A percentile compares a stretch with the other conserved stretches of the same genome.
Conservation (phyloP, 306 rosid genomes). For the Sesbania bispinosa region DNA sequence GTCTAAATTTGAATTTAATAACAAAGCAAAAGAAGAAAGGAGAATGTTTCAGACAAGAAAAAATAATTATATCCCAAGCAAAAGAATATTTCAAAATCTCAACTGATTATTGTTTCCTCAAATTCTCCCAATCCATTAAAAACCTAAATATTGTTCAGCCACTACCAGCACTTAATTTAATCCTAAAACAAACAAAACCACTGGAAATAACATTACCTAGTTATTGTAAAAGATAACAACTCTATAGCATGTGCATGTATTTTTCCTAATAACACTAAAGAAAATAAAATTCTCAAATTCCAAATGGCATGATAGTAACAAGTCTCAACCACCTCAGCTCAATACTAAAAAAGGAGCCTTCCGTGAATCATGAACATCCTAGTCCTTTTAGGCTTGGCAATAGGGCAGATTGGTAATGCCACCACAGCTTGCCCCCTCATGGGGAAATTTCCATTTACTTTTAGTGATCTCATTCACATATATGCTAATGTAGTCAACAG, state of each 20-base stretch:
- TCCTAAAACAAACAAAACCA: background rate
- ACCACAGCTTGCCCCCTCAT: background rate
- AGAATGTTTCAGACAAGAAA: background rate
- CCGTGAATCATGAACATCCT: background rate
- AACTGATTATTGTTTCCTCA: background rate
- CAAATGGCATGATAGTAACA: background rate
- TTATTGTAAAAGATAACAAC: background rate
- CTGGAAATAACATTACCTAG: background rate
- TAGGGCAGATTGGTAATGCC: background rate
- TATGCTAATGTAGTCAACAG: background rate
- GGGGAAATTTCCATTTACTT: background rate
- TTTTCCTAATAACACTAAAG: background rate
- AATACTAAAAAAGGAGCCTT: background rate
- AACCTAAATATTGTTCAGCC: background rate
- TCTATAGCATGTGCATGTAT: background rate
- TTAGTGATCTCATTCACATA: background rate
- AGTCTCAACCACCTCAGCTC: background rate
- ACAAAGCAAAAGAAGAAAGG: background rate
- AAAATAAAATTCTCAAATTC: background rate
- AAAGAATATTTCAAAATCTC: background rate
- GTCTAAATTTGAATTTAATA: background rate
- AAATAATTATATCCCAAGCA: background rate
- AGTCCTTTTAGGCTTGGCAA: background rate
- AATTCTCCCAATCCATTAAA: background rate
- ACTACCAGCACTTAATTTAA: background rate